Evolutionary conservation across 2,329 filamentous ascomycete genomes (phyloP), one percentile per base, ranked within the genome.

Genomic region (Phialophora verrucosa): DNA sequence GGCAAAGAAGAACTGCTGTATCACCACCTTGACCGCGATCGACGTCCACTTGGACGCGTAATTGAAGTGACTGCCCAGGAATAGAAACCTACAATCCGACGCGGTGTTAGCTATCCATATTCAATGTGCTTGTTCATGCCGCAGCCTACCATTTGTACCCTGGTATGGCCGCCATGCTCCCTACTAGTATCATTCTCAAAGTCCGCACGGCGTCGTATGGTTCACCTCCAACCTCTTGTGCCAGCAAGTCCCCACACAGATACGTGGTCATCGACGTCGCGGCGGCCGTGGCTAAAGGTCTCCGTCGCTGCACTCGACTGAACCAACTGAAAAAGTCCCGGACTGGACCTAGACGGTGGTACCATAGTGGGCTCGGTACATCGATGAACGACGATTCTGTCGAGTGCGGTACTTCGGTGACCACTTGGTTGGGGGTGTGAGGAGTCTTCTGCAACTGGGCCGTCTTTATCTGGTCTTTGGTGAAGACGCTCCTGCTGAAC

Each of bases 1-100:
- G 1, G 93, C 92, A 80, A 96, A 97, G 73, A 88, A 79, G 12
- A 85, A 77, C 79, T 97, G 93, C 78, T 93, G 94, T 44, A 97
- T 84, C 50, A 84, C 76, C 64, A 97, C 91, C 79, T 97, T 96
- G 64, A 87, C 87, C 32, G 83, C 82, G 32, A 97, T 83, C 2
- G 90, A 93, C 57, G 91, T 78, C 47, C 86, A 73, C 72, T 88
- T 89, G 31, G 91, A 93, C 6, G 87, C 72, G 78, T 91, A 96
- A 81, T 97, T 97, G 85, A 97, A 97, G 78, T 89, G 85, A 65
- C 87, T 83, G 51, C 90, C 89, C 14, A 97, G 85, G 79, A 90
- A 96, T 71, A 93, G 83, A 79, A 92, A 91, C 90, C 90, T 91
- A 67, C 35, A 23, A 10, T 14, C 31, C 5, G 27, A 44, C 14